Evolutionary conservation across 148 eudicot species (phyloP), one percentile per base, ranked within the genome.

Genomic region (Chenopodium formosanum): DNA sequence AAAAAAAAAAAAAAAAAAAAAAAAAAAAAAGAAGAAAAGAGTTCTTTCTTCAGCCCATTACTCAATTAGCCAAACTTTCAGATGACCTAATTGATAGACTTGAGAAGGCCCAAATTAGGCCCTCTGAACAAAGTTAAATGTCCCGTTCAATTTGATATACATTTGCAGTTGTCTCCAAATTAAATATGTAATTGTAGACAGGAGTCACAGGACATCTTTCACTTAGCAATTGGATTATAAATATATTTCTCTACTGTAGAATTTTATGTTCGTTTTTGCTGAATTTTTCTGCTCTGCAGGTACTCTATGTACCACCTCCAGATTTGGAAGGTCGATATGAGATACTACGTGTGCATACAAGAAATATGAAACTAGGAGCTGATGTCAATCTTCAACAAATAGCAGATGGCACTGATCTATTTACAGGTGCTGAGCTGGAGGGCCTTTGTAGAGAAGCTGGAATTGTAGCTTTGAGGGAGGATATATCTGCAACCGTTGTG

Each of bases 281-380:
- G 66, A 65, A 12, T 37, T 72, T 37, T 70, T 40, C 29, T 17
- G 29, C 44, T n/a, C 14, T 84, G 73, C 82, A 95, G 98, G 94
- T 93, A 66, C 97, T 96, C 75, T 92, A 94, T 79, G 99, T 96
- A 53, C 98, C 98, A 19, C 99, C 97, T 20, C 99, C 99, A 40
- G 99, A 96, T 84, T 71, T 88, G 16, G 98, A 96, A 82, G 93
- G 89, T 60, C 89, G 99, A 82, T 80, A 86, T 47, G 99, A 96
- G 79, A 94, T 94, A 85, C 93, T 96, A 14, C 80, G 83, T 13
- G 95, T 96, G 23, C 99, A 94, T 80, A 92, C 98, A 79, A 92
- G 94, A 48, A 85, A 85, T 4, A 91, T 94, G 97, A 89, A 88
- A 47, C 67, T 96, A 73, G 91, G 83, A 22, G 53, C 89, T 31